These are phyloP conservation scores for Fusarium agapanthi DNA, from an alignment of 2,329 filamentous ascomycete genomes.

Conservation along the genomic window DNA sequence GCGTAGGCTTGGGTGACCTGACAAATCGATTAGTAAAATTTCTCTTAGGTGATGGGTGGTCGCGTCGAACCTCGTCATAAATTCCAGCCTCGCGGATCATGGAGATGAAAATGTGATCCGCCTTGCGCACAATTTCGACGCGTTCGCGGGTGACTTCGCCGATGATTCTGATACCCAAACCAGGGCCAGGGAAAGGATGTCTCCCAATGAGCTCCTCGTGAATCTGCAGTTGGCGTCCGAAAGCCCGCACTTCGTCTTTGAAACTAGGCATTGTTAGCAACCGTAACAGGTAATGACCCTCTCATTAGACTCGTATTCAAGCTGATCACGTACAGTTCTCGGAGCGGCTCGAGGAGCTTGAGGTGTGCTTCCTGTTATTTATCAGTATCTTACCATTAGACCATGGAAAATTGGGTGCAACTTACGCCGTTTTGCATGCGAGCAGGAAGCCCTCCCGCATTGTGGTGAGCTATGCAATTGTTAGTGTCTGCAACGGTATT, in stretches of 20 bases:
- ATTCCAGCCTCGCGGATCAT: slow-evolving; percentile 75
- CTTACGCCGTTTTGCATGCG: slow-evolving; percentile 24
- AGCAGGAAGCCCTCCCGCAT: slow-evolving; percentile 28
- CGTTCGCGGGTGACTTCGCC: slow-evolving; percentile 77
- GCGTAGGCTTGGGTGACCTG: slow-evolving; percentile 43
- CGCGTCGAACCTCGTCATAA: slow-evolving; percentile 48
- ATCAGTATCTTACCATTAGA: slow-evolving; percentile 4
- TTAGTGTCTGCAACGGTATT: not conserved
- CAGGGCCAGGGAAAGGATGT: slow-evolving; percentile 74
- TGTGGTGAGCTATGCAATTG: not conserved
- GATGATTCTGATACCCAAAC: not conserved
- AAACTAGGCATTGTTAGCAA: slow-evolving; percentile 53
- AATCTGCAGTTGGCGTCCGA: slow-evolving; percentile 46
- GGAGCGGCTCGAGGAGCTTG: slow-evolving; percentile 22
- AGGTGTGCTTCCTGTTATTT: slow-evolving; percentile 39
- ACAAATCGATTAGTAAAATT: not conserved
- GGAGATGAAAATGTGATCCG: slow-evolving; percentile 77
- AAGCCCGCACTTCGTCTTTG: slow-evolving; percentile 74
- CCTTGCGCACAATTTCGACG: slow-evolving; percentile 74
- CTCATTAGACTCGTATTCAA: not conserved
- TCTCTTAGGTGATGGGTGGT: slow-evolving; percentile 1
- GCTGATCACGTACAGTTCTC: slow-evolving; percentile 58
- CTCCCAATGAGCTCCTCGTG: slow-evolving; percentile 47
- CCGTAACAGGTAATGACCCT: not conserved
- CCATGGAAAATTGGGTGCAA: not conserved